Evolutionary conservation across 1,284 basidiomycete genomes (phyloP).

Genomic region (Boletellus deceptivus): DNA sequence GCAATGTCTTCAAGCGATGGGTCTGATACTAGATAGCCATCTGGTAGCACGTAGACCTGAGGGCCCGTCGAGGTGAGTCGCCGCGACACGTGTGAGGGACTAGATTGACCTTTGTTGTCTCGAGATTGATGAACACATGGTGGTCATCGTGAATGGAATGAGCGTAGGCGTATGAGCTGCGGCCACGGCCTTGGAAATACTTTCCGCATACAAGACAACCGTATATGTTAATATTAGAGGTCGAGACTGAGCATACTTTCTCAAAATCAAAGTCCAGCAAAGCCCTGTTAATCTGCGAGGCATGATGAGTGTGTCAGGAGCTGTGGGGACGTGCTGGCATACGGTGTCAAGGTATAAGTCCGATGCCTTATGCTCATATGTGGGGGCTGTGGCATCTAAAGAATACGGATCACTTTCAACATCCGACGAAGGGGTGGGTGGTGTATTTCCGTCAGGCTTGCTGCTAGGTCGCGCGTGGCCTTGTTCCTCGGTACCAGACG

Average conservation of each 20-base stretch:
- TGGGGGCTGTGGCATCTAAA: conserved; percentile 35
- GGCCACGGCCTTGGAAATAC: conserved; percentile 97
- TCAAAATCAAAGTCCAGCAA: conserved; percentile 99
- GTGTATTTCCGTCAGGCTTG: conserved; percentile 31
- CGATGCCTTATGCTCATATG: conserved; percentile 57
- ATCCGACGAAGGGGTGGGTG: conserved; percentile 23
- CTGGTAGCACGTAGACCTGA: conserved; percentile 96
- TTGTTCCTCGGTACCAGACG: conserved; percentile 12
- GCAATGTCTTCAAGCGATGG: conserved; percentile 94
- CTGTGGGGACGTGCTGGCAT: conserved; percentile 30
- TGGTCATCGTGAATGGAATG: conserved; percentile 98
- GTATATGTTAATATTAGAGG: conserved; percentile 97
- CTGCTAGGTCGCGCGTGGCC: conserved; percentile 12
- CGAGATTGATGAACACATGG: conserved; percentile 96
- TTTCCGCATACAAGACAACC: conserved; percentile 98
- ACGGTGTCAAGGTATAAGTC: conserved; percentile 98
- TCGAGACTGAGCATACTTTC: conserved; percentile 94
- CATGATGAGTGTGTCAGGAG: conserved; percentile 19
- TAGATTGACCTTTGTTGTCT: conserved; percentile 75
- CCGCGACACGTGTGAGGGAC: conserved; percentile 16
- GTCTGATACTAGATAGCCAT: conserved; percentile 94
- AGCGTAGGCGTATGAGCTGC: conserved; percentile 91
- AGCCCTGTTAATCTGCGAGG: conserved; percentile 76
- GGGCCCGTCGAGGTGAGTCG: conserved; percentile 12
- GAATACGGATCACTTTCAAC: conserved; percentile 56